Evolutionary conservation across 2,329 filamentous ascomycete genomes (phyloP).

Genomic region (Sarocladiaceae sp.): DNA sequence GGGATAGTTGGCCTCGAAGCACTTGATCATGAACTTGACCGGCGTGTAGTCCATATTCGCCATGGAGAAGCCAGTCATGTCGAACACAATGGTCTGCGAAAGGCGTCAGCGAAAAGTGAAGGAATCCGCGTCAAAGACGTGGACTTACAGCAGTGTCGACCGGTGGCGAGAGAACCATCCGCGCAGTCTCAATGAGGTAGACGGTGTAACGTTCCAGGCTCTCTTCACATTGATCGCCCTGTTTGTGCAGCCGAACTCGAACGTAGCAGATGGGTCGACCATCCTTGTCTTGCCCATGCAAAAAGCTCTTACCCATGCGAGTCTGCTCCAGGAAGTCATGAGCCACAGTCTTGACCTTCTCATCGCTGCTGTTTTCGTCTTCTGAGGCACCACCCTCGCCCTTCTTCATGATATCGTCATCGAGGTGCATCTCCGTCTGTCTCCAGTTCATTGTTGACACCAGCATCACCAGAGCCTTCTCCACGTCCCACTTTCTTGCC

Average conservation of each 20-base stretch:
- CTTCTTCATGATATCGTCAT: constrained; percentile 75
- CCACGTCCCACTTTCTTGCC: constrained; percentile 92
- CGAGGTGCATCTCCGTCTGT: constrained; percentile 73
- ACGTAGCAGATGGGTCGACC: constrained; percentile 85
- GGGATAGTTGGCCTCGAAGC: constrained; percentile 97
- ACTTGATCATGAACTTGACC: constrained; percentile 99
- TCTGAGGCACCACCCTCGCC: constrained; percentile 65
- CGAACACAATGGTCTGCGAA: constrained; percentile 77
- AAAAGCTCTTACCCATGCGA: constrained; percentile 84
- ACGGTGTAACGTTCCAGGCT: constrained; percentile 86
- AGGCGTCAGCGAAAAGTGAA: background rate
- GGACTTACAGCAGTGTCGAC: constrained; percentile 83
- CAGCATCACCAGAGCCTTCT: constrained; percentile 89
- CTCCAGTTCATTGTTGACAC: constrained; percentile 94
- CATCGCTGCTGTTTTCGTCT: constrained; percentile 48
- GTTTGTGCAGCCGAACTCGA: constrained; percentile 72
- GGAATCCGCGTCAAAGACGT: background rate
- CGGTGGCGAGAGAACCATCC: constrained; percentile 70
- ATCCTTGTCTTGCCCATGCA: constrained; percentile 79
- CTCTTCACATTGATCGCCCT: constrained; percentile 75
- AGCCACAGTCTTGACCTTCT: constrained; percentile 57
- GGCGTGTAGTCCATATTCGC: constrained; percentile 98
- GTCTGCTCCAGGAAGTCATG: constrained; percentile 78
- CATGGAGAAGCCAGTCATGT: constrained; percentile 90
- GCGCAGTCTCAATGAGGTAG: constrained; percentile 89